Evolutionary conservation across 2,329 filamentous ascomycete genomes (phyloP), one percentile per base, ranked within the genome.

Genomic region (Ambrosiella beaveri): DNA sequence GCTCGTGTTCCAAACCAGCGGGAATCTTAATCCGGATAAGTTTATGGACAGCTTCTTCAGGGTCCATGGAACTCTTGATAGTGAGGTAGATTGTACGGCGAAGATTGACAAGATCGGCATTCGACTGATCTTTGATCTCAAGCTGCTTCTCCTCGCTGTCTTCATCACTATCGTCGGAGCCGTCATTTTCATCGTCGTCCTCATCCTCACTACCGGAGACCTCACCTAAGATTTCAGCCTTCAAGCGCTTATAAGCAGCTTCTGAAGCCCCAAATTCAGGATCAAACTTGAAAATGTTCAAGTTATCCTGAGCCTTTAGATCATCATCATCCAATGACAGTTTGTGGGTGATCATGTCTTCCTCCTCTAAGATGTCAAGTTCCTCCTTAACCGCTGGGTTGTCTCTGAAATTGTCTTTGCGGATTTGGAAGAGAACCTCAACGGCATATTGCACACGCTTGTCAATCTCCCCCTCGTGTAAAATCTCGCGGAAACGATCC

Each of bases 381-480:
- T 98, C 93, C 67, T 96, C 90, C 69, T 84, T 90, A 65, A 97
- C 75, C 0, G 89, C 84, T 15, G 85, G 88, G 65, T 97, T 89
- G 65, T 97, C 89, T 73, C 95, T 95, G 75, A 95, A 98, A 65
- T 86, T 86, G 71, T 97, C 91, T 71, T 96, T 95, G 62, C 93
- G 81, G 58, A 96, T 85, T 72, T 98, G 90, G 69, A 98, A 98
- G 49, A 98, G 73, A 5, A 97, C 93, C 69, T 98, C 93, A 59
- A 98, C 91, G 87, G 95, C 95, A 71, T 97, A 98, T 71, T 98
- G 93, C n/a, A 91, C 90, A 63, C 93, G 80, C 75, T 95, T 96
- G 68, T 97, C 91, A 68, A 98, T 95, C 66, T 93, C 90, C 50
- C 89, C 89, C 70, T 98, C 93, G 72, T 98, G 91, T 7, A 98